Base-by-base conservation (phyloP, 495 filamentous ascomycete species). In the Pyrenula aspistea region DNA sequence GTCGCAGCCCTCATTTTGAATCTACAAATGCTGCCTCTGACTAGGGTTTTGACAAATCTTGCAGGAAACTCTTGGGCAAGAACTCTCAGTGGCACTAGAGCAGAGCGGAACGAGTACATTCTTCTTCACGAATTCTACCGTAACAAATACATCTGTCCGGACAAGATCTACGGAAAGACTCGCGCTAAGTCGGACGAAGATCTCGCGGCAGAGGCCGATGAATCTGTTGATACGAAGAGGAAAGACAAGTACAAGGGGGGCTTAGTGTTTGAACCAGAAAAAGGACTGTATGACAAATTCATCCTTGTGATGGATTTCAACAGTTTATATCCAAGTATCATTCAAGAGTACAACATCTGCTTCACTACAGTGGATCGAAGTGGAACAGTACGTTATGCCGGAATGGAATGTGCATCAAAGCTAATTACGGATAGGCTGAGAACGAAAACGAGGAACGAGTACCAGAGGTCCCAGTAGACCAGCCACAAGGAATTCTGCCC, bases 231-330 rank as follows among this genome's bases (percentile, higher is more conserved):
- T 63, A 75, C 69, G 47, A 93, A 90, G 72, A 98, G 96, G 78
- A 98, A 96, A 67, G 93, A 98, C 68, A 98, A 97, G 68, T 98
- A 86, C 73, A 96, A 98, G 71, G 93, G 93, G 64, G 93, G 93
- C 75, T 79, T 98, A 49, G 93, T 98, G 57, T 98, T 98, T 62
- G 93, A 98, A 65, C 93, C 93, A 12, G 92, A 97, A 68, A 96
- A 88, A 67, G 93, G 94, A 10, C 78, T 98, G 22, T 97, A 97
- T 65, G 94, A 98, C 75, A 91, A 88, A 69, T 95, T 92, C 63
- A 84, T 98, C 24, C 80, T 98, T 21, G 93, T 98, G 67, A 98
- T 98, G 93, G 93, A 98, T 73, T 98, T 97, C 75, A 98, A 98
- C 80, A 95, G 90, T 69, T 75, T 98, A 62, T 98, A 98, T 64